A percentile compares a stretch with the other conserved stretches of the same genome.
phyloP scores from a whole-genome alignment of 768 basidiomycete genomes.

The Pulveroboletus sp. region DNA sequence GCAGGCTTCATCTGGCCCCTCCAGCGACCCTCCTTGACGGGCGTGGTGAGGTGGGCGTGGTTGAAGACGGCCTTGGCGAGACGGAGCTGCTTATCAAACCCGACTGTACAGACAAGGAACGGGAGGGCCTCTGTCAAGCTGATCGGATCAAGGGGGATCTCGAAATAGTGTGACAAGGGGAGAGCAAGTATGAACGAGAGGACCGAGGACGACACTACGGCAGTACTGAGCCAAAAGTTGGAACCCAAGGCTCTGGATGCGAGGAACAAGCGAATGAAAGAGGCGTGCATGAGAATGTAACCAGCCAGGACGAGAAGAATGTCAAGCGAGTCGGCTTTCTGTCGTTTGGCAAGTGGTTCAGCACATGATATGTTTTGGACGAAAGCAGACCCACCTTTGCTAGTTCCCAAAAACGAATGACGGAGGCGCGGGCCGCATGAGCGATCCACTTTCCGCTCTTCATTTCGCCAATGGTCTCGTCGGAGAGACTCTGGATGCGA shows the following conservation, averaged over 20 bases:
- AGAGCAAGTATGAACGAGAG: conserved; percentile 85
- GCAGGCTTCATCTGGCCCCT: conserved; percentile 65
- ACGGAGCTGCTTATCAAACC: conserved; percentile 95
- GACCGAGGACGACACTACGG: conserved; percentile 76
- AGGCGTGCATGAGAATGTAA: conserved; percentile 93
- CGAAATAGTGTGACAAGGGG: conserved; percentile 69
- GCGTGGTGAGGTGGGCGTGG: conserved; percentile 61
- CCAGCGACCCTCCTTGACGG: conserved; percentile 38
- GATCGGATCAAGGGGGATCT: conserved; percentile 89
- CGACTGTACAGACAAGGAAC: conserved; percentile 96
- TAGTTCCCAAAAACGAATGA: conserved; percentile 82
- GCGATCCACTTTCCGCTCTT: conserved; percentile 85
- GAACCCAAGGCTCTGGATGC: conserved; percentile 84
- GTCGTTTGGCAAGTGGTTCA: conserved; percentile 19
- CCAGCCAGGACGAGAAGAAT: conserved; percentile 92
- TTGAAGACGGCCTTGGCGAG: conserved; percentile 88
- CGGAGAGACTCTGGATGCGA: conserved; percentile 45
- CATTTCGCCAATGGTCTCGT: conserved; percentile 64
- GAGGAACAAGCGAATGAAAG: conserved; percentile 88
- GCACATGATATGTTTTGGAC: not conserved
- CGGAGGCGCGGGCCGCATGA: conserved; percentile 74
- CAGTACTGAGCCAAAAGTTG: conserved; percentile 65
- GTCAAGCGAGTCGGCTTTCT: conserved; percentile 95
- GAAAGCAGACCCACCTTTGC: conserved; percentile 55
- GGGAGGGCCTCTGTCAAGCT: conserved; percentile 93